Base-by-base conservation (phyloP, 208 protist genomes). In the Paratrypanosoma confusum region DNA sequence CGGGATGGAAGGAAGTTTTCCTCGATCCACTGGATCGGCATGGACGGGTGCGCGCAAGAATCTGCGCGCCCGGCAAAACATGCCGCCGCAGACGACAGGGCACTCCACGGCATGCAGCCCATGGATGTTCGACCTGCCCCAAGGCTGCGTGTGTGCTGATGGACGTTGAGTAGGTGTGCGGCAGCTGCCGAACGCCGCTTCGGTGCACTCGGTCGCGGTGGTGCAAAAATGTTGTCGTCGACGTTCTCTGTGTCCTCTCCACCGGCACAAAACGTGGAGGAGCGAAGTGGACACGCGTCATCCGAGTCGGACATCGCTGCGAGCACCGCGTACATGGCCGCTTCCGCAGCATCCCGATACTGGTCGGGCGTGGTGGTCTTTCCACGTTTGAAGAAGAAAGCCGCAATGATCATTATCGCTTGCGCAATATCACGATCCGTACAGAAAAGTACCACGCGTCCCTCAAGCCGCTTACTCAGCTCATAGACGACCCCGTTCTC, bases 1-100 rank as follows among this genome's bases (percentile, higher is more conserved):
- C 39, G 40, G 0, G 24, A 24, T 14, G 37, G 29, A 38, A 71
- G 62, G 38, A 28, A 43, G 49, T 78, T 82, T 40, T 89, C 75
- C 40, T 79, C 61, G 16, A 89, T 49, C 79, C 79, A 89, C 44
- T 89, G 79, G 7, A 89, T 60, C 5, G 73, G 74, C 31, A 80
- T 46, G 5, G 46, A 71, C 3, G 59, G 51, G 50, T 66, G 62
- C 3, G 46, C 61, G 31, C 55, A 73, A 4, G 65, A 73, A 6
- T 28, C 4, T 7, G 73, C 71, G 11, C 52, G 45, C 8, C 59
- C 78, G 4, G 72, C 77, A 48, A 86, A 70, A 33, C 47, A 42
- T 3, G 22, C n/a, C 24, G 25, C 5, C 24, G 42, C 38, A 24
- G 2, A 13, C 26, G 24, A 13, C 25, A 11, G 0, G 20, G 23